Conservation (phyloP, 1,284 basidiomycete species). For the Gymnopus androsaceus region DNA sequence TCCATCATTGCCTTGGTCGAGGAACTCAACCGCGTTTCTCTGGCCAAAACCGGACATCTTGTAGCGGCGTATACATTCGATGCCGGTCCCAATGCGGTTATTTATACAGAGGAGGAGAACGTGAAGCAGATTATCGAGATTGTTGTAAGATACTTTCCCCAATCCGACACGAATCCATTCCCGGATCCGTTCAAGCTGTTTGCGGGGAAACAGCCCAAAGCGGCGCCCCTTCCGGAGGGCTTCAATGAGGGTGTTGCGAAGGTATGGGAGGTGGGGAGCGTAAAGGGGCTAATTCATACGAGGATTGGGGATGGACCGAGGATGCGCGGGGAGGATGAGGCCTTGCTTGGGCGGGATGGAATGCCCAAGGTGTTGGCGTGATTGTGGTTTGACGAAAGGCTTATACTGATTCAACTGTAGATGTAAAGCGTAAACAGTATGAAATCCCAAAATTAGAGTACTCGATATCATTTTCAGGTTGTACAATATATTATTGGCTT, state of each 20-base stretch:
- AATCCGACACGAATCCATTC: slow-evolving; percentile 57
- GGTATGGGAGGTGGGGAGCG: slow-evolving; percentile 71
- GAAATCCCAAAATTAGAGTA: too few relatives aligned
- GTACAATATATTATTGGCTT: too few relatives aligned
- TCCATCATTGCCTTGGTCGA: slow-evolving; percentile 86
- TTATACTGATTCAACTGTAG: too few relatives aligned
- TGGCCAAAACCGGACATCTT: slow-evolving; percentile 61
- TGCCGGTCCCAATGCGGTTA: slow-evolving; percentile 97
- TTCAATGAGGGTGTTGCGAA: slow-evolving; percentile 82
- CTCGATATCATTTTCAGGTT: too few relatives aligned
- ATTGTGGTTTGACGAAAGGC: too few relatives aligned
- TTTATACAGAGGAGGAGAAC: slow-evolving; percentile 85
- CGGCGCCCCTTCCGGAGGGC: slow-evolving; percentile 57
- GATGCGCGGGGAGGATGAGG: slow-evolving; percentile 54
- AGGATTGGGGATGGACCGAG: slow-evolving; percentile 90
- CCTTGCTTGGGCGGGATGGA: slow-evolving; percentile 58
- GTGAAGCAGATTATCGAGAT: slow-evolving; percentile 77
- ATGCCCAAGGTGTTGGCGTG: slow-evolving; percentile 44
- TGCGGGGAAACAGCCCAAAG: slow-evolving; percentile 36
- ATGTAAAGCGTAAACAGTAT: too few relatives aligned
- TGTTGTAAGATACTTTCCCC: slow-evolving; percentile 84
- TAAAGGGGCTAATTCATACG: slow-evolving; percentile 90
- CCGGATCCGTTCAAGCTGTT: slow-evolving; percentile 76
- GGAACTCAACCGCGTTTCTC: slow-evolving; percentile 89
- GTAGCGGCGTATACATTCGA: slow-evolving; percentile 98